Conservation (phyloP, 495 filamentous ascomycete species). For the Penicillium egyptiacum region DNA sequence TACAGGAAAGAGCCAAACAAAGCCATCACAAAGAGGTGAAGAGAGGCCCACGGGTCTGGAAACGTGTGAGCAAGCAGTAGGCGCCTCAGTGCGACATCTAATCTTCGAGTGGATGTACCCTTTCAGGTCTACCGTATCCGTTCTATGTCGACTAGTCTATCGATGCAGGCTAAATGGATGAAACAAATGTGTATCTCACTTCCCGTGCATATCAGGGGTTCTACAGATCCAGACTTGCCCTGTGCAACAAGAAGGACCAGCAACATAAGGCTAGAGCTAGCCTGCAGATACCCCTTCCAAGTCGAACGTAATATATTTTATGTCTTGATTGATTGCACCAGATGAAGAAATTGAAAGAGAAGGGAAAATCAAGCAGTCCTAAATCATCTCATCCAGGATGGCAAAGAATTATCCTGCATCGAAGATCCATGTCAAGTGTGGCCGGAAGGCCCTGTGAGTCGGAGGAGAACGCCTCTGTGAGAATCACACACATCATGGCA, state of each 20-base stretch:
- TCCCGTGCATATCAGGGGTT: background rate
- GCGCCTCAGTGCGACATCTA: too few species aligned
- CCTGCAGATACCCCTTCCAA: background rate
- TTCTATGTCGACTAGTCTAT: constrained; percentile 19
- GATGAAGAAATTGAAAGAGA: background rate
- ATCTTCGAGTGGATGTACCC: too few species aligned
- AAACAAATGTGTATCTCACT: background rate
- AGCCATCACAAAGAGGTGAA: too few species aligned
- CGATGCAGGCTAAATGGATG: background rate
- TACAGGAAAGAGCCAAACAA: too few species aligned
- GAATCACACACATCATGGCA: background rate
- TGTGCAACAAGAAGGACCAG: background rate
- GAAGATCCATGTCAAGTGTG: background rate
- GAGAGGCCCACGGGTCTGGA: too few species aligned
- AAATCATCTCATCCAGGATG: background rate
- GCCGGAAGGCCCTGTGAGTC: background rate
- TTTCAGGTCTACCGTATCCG: too few species aligned
- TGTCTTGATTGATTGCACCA: background rate
- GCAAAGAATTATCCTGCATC: background rate
- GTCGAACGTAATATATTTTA: background rate
- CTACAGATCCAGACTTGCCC: background rate
- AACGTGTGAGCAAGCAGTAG: too few species aligned
- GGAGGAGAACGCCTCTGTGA: background rate
- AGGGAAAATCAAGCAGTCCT: background rate
- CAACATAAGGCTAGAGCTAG: background rate